Conservation (phyloP, 2,329 filamentous ascomycete species). For the Ceratocystis colombiana region DNA sequence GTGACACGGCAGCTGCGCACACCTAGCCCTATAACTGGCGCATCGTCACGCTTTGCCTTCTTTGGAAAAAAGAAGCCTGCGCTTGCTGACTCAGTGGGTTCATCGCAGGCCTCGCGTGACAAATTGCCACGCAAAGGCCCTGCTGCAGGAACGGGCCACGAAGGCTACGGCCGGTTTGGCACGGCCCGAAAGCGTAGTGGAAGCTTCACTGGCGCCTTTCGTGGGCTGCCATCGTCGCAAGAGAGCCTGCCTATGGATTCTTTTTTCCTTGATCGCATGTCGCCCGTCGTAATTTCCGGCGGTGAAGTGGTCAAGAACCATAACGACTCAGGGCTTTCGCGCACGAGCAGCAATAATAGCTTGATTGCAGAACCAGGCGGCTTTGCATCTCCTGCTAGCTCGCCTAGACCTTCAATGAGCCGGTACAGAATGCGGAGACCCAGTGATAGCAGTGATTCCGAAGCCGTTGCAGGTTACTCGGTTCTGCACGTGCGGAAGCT, state of each 20-base stretch:
- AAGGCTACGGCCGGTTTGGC: slow-evolving; percentile 65
- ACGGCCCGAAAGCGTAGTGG: slow-evolving; percentile 53
- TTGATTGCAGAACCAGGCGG: slow-evolving; percentile 39
- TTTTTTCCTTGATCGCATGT: slow-evolving; percentile 53
- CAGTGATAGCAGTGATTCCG: slow-evolving; percentile 49
- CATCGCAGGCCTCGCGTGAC: slow-evolving; percentile 43
- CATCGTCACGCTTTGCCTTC: slow-evolving; percentile 58
- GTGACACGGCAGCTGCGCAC: slow-evolving; percentile 33
- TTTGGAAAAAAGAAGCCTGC: slow-evolving; percentile 58
- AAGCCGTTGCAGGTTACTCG: slow-evolving; percentile 39
- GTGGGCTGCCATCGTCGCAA: slow-evolving; percentile 40
- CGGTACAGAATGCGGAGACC: slow-evolving; percentile 39
- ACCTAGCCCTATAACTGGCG: slow-evolving; percentile 48
- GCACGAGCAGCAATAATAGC: slow-evolving; percentile 44
- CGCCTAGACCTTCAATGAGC: slow-evolving; percentile 43
- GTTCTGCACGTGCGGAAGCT: slow-evolving; percentile 42
- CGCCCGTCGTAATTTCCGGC: slow-evolving; percentile 56
- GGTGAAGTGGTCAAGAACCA: slow-evolving; percentile 52
- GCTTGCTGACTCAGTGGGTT: slow-evolving; percentile 27
- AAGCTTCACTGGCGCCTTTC: slow-evolving; percentile 42
- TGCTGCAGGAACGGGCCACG: slow-evolving; percentile 84
- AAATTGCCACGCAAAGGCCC: slow-evolving; percentile 62
- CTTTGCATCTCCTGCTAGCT: slow-evolving; percentile 35
- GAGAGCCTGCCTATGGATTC: slow-evolving; percentile 46
- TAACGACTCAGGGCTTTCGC: slow-evolving; percentile 35